Conservation (phyloP, 345 rosid genomes). For the Linum trigynum region DNA sequence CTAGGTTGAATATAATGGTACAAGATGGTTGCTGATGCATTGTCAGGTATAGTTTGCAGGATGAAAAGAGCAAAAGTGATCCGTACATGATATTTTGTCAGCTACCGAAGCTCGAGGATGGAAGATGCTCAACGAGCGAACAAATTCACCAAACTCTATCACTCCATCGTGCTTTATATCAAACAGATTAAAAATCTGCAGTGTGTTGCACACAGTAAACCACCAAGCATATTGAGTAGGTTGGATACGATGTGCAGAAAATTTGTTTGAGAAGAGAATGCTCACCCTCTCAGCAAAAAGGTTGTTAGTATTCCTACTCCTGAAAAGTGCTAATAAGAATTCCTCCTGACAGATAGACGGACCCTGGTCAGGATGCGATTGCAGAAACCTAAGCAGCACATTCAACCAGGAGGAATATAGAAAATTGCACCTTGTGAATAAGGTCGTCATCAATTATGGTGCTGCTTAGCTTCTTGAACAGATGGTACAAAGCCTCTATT, state of each 20-base stretch:
- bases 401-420: background rate
- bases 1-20: background rate
- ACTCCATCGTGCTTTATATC: slow-evolving; percentile 43
- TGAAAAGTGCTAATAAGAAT: slow-evolving; percentile 7
- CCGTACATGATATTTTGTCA: slow-evolving; percentile 48
- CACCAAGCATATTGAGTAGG: too few species aligned
- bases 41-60: background rate
- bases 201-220: background rate
- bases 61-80: background rate
- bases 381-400: background rate
- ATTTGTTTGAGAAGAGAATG: background rate
- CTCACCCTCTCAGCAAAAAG: slow-evolving; percentile 9
- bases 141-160: slow-evolving; percentile 66
- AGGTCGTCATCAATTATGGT: slow-evolving; percentile 36
- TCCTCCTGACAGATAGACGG: slow-evolving; percentile 1
- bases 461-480: slow-evolving; percentile 64
- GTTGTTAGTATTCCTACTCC: slow-evolving; percentile 1
- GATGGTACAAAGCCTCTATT: slow-evolving; percentile 57
- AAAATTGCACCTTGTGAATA: slow-evolving; percentile 50
- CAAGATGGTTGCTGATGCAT: background rate
- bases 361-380: background rate
- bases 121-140: slow-evolving; percentile 52
- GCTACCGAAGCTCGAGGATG: slow-evolving; percentile 46
- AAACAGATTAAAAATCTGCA: background rate
- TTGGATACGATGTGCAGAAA: background rate